Base-by-base conservation (phyloP, 495 filamentous ascomycete species). In the Patellaria atrata region DNA sequence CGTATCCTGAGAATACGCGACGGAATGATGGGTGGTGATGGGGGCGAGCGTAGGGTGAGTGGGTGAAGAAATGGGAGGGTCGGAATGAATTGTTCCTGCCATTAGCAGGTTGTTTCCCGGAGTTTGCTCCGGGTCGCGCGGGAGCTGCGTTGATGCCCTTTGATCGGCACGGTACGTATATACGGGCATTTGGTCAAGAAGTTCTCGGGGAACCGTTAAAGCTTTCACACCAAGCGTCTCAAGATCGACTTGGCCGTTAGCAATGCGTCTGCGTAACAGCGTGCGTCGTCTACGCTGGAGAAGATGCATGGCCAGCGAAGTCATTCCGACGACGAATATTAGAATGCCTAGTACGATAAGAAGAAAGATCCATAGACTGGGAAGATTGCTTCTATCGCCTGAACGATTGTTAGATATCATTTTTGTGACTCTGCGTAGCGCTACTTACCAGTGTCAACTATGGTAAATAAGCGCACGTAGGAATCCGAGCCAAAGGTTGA, bases 301-400 rank as follows among this genome's bases (percentile, higher is more conserved):
- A 21, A 74, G 55, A 45, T 83, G 82, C 75, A 92, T 89, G 19
- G 69, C 51, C 10, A 77, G 37, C 0, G 77, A 81, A 3, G 76
- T 79, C 1, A 66, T 34, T 4, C 66, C 62, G 18, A 82, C 67
- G 27, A 89, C 59, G 19, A 65, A 49, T 0, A 87, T 41, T 8
- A 94, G 64, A 0, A 83, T 71, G 5, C 65, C 83, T n/a, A 85
- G 45, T 25, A 92, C 77, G 31, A 85, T 74, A 17, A 92, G 61
- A 26, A 86, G 58, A 44, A 92, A 87, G 1, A 79, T 67, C 86
- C 86, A 96, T 1, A 92, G 63, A 19, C 68, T 75, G 1, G 77
- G 77, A 7, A 80, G 54, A 1, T 54, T 45, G 14, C 54, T 56
- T 4, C 47, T 41, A 15, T 57, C 61, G 6, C 50, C 47, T 23